Base-by-base conservation (phyloP, 352 stramenopile species). In the Phytophthora tentaculata region DNA sequence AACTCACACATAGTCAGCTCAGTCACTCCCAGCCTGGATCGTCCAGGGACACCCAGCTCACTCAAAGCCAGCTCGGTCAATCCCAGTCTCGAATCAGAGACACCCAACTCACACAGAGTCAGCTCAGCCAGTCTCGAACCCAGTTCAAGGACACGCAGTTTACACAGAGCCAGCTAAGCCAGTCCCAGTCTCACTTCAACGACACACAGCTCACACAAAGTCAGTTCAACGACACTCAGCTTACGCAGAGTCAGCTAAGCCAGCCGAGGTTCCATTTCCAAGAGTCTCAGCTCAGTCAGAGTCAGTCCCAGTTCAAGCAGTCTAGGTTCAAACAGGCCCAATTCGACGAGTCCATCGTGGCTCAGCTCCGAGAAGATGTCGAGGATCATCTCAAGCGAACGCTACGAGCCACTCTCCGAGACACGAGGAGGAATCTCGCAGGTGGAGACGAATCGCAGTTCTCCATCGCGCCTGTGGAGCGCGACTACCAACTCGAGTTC, bases 401-500 rank as follows among this genome's bases (percentile, higher is more conserved):
- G 6, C 35, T 78, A 24, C 51, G 71, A 41, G 45, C 39, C 8
- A 74, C 66, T 3, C 43, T 73, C 0, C 44, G 56, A 28, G 67
- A 72, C 13, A 77, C 70, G 14, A 67, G 53, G 17, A 49, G 39
- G 35, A 57, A 55, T 19, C 59, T 68, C 23, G 39, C 66, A 0
- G 71, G 71, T 9, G 58, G 43, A 12, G 67, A 78, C 16, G 71
- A 78, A 8, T 78, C 71, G 0, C 52, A 68, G 22, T 78, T 78
- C 20, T 78, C 71, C 3, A 73, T 83, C 16, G 75, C 75, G 5
- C 68, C 72, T 5, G 20, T 72, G 16, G 69, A 79, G 49, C 82
- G 76, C 10, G 80, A 88, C 68, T 88, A 90, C 53, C 67, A 71
- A 39, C 71, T 75, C 22, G 56, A 81, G 45, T 90, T 84, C 23